phyloP scores from a whole-genome alignment of 495 filamentous ascomycete species.

The Thozetella sp. region DNA sequence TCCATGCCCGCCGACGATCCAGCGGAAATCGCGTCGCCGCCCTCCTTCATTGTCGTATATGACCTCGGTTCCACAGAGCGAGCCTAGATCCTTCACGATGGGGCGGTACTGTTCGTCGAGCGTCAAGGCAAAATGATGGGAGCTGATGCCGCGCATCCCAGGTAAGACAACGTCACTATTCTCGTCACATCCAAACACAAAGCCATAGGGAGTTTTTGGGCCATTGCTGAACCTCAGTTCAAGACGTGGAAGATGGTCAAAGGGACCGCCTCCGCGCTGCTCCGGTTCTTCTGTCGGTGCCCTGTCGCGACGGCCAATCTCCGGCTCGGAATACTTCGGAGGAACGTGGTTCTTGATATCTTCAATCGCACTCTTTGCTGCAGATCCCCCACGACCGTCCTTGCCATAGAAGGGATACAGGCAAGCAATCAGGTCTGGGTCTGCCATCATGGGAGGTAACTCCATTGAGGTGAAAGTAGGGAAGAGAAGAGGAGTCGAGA shows the following conservation, averaged over 20 bases:
- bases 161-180: conserved; percentile 8
- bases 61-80: conserved; percentile 7
- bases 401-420: conserved; percentile 1
- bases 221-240: conserved; percentile 13
- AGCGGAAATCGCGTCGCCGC: conserved; percentile 6
- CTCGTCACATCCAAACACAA: conserved; percentile 9
- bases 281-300: background rate
- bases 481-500: no score
- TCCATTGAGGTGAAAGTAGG: no score
- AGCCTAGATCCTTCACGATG: conserved; percentile 8
- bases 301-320: background rate
- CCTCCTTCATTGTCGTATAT: conserved; percentile 8
- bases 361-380: background rate
- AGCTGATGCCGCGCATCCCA: background rate
- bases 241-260: conserved; percentile 4
- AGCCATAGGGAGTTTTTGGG: conserved; percentile 2
- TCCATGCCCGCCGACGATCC: conserved; percentile 9
- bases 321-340: background rate
- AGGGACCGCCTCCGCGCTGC: background rate
- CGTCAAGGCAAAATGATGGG: conserved; percentile 7
- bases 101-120: conserved; percentile 11
- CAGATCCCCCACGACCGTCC: background rate
- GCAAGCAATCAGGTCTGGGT: conserved; percentile 5
- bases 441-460: no score
- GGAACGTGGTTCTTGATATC: background rate